phyloP scores from a whole-genome alignment of 495 filamentous ascomycete species.

The Penicillium waksmanii region DNA sequence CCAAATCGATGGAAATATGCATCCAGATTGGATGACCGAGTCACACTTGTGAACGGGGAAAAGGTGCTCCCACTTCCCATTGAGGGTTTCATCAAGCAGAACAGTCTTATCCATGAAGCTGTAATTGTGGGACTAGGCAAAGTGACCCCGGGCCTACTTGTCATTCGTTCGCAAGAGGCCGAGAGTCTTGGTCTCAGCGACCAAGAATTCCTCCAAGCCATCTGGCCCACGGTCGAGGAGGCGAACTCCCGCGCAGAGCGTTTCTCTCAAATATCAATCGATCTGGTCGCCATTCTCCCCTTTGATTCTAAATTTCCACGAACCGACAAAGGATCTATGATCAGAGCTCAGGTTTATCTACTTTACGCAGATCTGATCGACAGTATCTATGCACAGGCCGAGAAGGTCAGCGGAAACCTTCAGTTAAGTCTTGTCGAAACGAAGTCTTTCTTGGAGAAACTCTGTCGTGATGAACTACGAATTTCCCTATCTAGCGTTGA shows the following conservation, averaged over 20 bases:
- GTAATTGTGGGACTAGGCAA: conserved; percentile 60
- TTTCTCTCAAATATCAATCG: conserved; percentile 59
- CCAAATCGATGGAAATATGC: conserved; percentile 66
- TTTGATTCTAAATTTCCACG: conserved; percentile 47
- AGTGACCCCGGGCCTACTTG: conserved; percentile 55
- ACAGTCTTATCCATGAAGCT: conserved; percentile 56
- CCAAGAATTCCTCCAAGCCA: conserved; percentile 45
- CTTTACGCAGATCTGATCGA: conserved; percentile 54
- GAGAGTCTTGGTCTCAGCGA: conserved; percentile 34
- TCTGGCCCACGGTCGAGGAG: conserved; percentile 52
- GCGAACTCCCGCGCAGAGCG: conserved; percentile 54
- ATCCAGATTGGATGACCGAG: conserved; percentile 62
- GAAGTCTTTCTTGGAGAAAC: conserved; percentile 43
- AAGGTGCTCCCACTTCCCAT: conserved; percentile 68
- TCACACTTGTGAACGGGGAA: conserved; percentile 69
- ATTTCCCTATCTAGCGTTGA: conserved; percentile 41
- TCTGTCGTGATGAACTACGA: conserved; percentile 45
- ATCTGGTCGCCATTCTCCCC: conserved; percentile 54
- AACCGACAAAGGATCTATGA: conserved; percentile 61
- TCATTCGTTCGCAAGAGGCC: conserved; percentile 47
- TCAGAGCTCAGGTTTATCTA: conserved; percentile 56
- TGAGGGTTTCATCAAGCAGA: conserved; percentile 59
- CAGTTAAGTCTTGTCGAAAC: conserved; percentile 43
- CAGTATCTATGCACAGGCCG: conserved; percentile 44
- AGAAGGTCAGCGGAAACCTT: conserved; percentile 31